A percentile compares a stretch with the other conserved stretches of the same genome.
Evolutionary conservation across 2,329 filamentous ascomycete species (phyloP).

Genomic region (Trichophyton benhamiae): DNA sequence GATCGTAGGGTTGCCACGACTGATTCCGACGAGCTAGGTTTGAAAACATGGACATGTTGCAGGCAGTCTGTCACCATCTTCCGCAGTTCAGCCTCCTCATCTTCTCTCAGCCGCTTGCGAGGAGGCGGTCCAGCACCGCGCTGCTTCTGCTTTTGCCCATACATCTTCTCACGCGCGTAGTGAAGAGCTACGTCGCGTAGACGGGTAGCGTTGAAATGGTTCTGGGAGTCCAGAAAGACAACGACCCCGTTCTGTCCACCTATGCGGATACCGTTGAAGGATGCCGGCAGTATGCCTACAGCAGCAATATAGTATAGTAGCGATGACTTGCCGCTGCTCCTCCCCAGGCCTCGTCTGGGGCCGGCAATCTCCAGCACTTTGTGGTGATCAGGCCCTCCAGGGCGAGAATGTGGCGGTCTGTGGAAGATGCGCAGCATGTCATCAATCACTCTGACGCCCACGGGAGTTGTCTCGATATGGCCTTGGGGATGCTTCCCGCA

Average conservation of each 20-base stretch:
- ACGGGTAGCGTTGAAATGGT: conserved; percentile 40
- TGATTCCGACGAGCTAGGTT: conserved; percentile 39
- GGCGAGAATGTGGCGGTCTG: neutral
- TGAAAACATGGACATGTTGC: conserved; percentile 47
- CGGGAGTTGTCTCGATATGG: neutral
- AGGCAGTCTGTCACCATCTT: conserved; percentile 30
- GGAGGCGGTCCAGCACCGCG: neutral
- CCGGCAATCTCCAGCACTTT: conserved; percentile 45
- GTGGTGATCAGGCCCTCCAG: conserved; percentile 9
- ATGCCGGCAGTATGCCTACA: conserved; percentile 38
- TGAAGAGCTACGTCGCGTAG: conserved; percentile 26
- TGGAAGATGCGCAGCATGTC: conserved; percentile 1
- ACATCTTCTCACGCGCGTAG: conserved; percentile 15
- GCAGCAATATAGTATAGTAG: conserved; percentile 46
- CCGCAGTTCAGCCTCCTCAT: conserved; percentile 6
- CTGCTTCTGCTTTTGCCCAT: neutral
- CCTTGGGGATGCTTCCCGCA: neutral
- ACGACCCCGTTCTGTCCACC: conserved; percentile 39
- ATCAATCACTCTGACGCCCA: conserved; percentile 7
- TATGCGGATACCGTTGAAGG: conserved; percentile 21
- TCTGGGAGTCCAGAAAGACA: conserved; percentile 45
- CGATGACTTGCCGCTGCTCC: conserved; percentile 46
- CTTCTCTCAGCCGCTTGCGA: conserved; percentile 5
- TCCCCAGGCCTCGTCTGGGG: conserved; percentile 29
- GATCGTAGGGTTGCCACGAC: conserved; percentile 38